Percentiles rank a stretch among this genome's conserved stretches.
Conservation (phyloP, 164 flowering plant species). For the Dillenia turbinata region DNA sequence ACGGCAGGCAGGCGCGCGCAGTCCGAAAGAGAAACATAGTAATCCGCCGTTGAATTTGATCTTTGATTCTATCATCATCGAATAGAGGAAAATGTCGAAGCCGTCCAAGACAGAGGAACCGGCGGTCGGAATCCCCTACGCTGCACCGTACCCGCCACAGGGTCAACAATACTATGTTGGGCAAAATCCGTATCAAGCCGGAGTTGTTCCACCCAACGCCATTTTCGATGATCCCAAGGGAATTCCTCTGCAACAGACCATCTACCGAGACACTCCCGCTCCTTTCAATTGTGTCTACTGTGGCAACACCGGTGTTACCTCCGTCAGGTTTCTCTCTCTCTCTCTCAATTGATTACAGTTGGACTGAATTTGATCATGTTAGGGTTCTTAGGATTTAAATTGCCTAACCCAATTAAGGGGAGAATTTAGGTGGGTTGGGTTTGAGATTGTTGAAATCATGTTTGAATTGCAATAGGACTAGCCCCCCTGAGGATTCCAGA, state of each 20-base stretch:
- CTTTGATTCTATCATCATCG: background rate
- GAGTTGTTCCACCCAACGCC: conserved; percentile 76
- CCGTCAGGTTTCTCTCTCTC: conserved; percentile 39
- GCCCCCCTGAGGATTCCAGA: no score
- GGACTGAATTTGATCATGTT: no score
- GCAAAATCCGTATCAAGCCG: conserved; percentile 56
- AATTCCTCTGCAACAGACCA: conserved; percentile 80
- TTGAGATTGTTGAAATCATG: no score
- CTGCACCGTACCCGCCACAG: conserved; percentile 12
- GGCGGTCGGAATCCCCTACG: conserved; percentile 59
- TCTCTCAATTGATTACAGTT: no score
- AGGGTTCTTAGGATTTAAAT: no score
- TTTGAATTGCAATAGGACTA: no score
- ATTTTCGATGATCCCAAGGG: conserved; percentile 71
- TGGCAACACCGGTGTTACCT: conserved; percentile 53
- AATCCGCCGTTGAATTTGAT: no score
- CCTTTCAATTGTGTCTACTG: conserved; percentile 76
- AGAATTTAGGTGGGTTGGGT: no score
- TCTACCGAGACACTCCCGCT: conserved; percentile 84
- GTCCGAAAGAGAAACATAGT: no score
- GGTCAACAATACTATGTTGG: conserved; percentile 31
- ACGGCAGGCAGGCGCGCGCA: no score
- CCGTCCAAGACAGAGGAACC: conserved; percentile 42
- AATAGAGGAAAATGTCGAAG: conserved; percentile 4
- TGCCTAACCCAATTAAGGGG: no score